Evolutionary conservation across 140 eudicot genomes (phyloP).

Genomic region (Ambrosia hybrid): DNA sequence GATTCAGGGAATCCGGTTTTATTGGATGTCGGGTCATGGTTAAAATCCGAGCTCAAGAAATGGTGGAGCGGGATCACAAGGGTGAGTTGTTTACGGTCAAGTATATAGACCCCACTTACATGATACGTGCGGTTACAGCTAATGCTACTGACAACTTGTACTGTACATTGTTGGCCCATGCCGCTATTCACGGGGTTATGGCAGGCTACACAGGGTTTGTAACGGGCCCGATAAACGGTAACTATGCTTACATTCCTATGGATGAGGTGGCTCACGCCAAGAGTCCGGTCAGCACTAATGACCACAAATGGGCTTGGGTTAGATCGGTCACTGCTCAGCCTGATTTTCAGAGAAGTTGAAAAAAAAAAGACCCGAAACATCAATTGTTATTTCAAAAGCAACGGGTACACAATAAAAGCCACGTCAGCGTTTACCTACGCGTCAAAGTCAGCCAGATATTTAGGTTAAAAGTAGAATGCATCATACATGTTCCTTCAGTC

Average conservation of each 20-base stretch:
- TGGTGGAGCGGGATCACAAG: conserved; percentile 60
- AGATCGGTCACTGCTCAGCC: conserved; percentile 81
- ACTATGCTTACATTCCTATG: conserved; percentile 74
- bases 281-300: conserved; percentile 53
- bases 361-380: too few species aligned
- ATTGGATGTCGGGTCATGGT: too few species aligned
- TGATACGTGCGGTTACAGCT: too few species aligned
- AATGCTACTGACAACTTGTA: conserved; percentile 78
- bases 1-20: too few species aligned
- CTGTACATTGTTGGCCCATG: conserved; percentile 72
- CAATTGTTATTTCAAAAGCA: too few species aligned
- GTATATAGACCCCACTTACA: conserved; percentile 82
- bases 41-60: too few species aligned
- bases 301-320: too few species aligned
- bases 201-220: conserved; percentile 85
- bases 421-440: too few species aligned
- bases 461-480: too few species aligned
- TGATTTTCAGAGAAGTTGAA: conserved; percentile 53
- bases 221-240: conserved; percentile 67
- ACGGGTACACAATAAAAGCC: too few species aligned
- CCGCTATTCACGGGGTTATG: conserved; percentile 83
- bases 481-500: too few species aligned
- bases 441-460: too few species aligned
- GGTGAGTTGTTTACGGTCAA: conserved; percentile 59
- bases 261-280: conserved; percentile 60